These are phyloP conservation scores for Symbiodinium pilosum DNA, from an alignment of 73 alveolate genomes.

Conservation along the genomic window DNA sequence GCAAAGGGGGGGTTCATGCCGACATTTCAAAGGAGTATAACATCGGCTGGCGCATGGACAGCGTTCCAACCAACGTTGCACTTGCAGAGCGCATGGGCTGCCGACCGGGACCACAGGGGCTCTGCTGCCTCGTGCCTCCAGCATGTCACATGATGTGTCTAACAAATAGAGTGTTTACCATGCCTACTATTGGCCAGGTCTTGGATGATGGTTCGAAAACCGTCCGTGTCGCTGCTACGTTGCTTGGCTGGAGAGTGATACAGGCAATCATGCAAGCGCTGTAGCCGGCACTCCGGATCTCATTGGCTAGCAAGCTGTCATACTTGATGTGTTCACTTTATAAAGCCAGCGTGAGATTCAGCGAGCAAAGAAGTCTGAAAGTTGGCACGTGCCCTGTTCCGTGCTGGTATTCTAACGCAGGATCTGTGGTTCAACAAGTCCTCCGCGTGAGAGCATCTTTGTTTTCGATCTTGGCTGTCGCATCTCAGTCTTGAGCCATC, in stretches of 20 bases:
- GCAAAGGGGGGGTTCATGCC: too few species aligned
- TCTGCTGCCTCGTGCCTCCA: constrained; percentile 64
- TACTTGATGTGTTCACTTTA: not conserved
- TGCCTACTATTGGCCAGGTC: not conserved
- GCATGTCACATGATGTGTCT: not conserved
- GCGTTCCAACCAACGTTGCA: constrained; percentile 21
- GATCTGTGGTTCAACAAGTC: too few species aligned
- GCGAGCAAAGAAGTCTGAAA: not conserved
- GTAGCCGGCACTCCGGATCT: not conserved
- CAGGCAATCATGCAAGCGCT: not conserved
- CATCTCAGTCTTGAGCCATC: constrained; percentile 51
- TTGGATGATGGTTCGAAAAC: constrained; percentile 8
- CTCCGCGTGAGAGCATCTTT: too few species aligned
- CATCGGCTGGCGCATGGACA: constrained; percentile 91
- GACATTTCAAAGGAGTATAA: constrained; percentile 39
- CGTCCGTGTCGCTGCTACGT: not conserved
- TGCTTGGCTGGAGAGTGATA: not conserved
- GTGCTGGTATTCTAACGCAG: too few species aligned
- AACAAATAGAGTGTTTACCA: too few species aligned
- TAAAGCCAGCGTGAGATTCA: not conserved
- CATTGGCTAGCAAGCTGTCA: not conserved
- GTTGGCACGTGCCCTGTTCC: not conserved
- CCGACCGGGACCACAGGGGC: constrained; percentile 35
- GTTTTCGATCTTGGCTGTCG: too few species aligned
- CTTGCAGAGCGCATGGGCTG: constrained; percentile 91